These are phyloP conservation scores for Jamesozyma hellenica DNA, from an alignment of 805 yeast species.

Conservation along the genomic window DNA sequence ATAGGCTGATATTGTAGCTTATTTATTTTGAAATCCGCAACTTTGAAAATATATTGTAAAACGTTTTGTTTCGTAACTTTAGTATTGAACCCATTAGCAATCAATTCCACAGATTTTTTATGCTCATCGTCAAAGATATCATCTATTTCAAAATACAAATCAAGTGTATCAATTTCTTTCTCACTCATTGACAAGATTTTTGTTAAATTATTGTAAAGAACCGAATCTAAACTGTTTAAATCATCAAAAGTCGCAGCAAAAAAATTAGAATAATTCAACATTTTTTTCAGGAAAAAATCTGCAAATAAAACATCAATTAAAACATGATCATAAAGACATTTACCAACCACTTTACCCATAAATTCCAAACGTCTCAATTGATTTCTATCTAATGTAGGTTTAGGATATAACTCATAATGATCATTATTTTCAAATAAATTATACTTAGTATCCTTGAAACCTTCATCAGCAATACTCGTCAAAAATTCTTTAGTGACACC, in stretches of 20 bases:
- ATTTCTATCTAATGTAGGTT: constrained; percentile 15
- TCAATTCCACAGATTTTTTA: constrained; percentile 43
- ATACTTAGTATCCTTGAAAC: constrained; percentile 36
- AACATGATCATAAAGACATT: constrained; percentile 76
- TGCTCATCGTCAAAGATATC: constrained; percentile 32
- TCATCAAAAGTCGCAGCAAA: constrained; percentile 58
- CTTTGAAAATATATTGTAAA: constrained; percentile 61
- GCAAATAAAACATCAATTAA: constrained; percentile 78
- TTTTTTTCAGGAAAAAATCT: constrained; percentile 68
- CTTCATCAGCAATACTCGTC: constrained; percentile 60
- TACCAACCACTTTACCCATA: constrained; percentile 77
- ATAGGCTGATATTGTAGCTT: constrained; percentile 48
- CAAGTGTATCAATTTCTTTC: constrained; percentile 44
- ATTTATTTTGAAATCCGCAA: constrained; percentile 74
- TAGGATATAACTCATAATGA: constrained; percentile 62
- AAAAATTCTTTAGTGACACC: constrained; percentile 88
- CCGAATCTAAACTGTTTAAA: constrained; percentile 56
- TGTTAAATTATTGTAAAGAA: constrained; percentile 52
- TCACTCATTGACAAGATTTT: constrained; percentile 48
- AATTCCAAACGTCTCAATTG: constrained; percentile 39
- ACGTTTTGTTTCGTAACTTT: constrained; percentile 54
- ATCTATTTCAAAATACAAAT: constrained; percentile 55
- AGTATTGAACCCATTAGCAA: constrained; percentile 46
- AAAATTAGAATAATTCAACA: constrained; percentile 36
- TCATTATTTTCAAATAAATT: constrained; percentile 36